Evolutionary conservation across 2,329 filamentous ascomycete genomes (phyloP), one percentile per base, ranked within the genome.

Genomic region (Bisporella sp.): DNA sequence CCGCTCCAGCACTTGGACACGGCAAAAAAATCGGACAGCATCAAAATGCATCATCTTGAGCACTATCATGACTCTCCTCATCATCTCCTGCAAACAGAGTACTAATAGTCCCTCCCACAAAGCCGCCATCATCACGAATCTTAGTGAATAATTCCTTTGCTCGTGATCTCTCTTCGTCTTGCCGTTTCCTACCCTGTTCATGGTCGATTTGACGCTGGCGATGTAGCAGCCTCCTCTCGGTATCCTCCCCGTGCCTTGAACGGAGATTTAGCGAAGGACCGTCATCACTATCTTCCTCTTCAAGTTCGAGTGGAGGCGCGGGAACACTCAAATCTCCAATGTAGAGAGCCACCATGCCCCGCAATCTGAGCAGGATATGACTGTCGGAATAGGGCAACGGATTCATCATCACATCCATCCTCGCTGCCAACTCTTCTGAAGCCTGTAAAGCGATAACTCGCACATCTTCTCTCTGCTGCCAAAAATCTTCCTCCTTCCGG

Each of bases 311-410:
- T 8, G 55, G 56, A 7, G 41, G 43, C 8, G 45, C 45, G 29
- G 74, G 73, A 28, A 82, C 60, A 30, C 70, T 64, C 37, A 96
- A 68, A 64, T 95, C 88, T 5, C 77, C 85, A 12, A 89, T 73
- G 74, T 88, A 95, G 12, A 93, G 71, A 1, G 81, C 79, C 5
- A 90, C 69, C 77, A 89, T 88, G 6, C 79, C 89, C 47, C 88
- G 76, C 29, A 95, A 70, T 45, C 84, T 74, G 43, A 91, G 71
- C 53, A 96, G 70, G 53, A 83, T 79, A 4, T 73, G 67, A 58
- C 82, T 83, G 50, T 82, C 81, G 31, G 82, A 81, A 62, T 83
- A 95, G 0, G 89, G 89, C 29, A 81, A 75, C 35, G 78, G 82
- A 41, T 78, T 73, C 67, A 95, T 78, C 31, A 89, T 61, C 42